Base-by-base conservation (phyloP, 2,329 filamentous ascomycete species). In the Sclerotinia trifoliorum region DNA sequence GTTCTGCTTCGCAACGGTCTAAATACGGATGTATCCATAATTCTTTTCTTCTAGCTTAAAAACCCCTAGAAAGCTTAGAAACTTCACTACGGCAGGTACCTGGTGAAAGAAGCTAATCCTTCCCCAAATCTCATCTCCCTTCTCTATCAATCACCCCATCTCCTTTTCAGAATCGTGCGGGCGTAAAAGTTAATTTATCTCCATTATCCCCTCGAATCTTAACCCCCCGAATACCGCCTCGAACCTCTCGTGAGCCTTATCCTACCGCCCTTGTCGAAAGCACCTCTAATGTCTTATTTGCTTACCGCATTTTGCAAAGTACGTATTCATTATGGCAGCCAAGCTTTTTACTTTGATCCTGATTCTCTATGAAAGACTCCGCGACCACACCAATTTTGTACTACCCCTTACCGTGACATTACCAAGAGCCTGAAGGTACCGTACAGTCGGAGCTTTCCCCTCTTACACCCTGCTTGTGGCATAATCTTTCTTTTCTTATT, bases 371-470 rank as follows among this genome's bases (percentile, higher is more conserved):
- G 35, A 39, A 29, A 49, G 44, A 44, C 26, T 61, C 58, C 44
- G 46, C 60, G 26, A 62, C 15, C 32, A 49, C n/a, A n/a, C 60
- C 44, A 49, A 51, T 35, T 49, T 51, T 63, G 60, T 63, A 2
- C 58, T 61, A 35, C 58, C 44, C 26, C 44, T 24, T 49, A 61
- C 29, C 60, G 60, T 63, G 60, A 63, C 46, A 63, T 63, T 63
- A 42, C 15, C 60, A 51, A 63, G 26, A 51, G 60, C 60, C 60
- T 39, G 39, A 39, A 62, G 60, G 29, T 62, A 26, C 46, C 46
- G 24, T 56, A 44, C 39, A 57, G 42, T 55, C 63, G 63, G 52
- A 57, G 63, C 21, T 35, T 57, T 48, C 29, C 15, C 52, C 29
- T 46, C 26, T 56, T 32, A 19, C 26, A 44, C 21, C 17, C 35